Conservation (phyloP, 306 rosid species). For the Cucumis sativus region Cucumber_9930_V3 NC_026658.2:14305501-14306000, state of each 20-base stretch:
- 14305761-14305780: constrained; percentile 12
- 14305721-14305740: constrained; percentile 19
- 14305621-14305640: neutral
- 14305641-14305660: neutral
- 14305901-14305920: constrained; percentile 20
- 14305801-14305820: constrained; percentile 33
- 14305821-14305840: constrained; percentile 40
- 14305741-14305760: constrained; percentile 29
- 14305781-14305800: constrained; percentile 2
- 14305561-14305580: neutral
- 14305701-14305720: neutral
- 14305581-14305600: neutral
- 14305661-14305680: neutral
- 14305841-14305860: constrained; percentile 26
- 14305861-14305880: constrained; percentile 19
- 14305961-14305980: constrained; percentile 27
- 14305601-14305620: constrained; percentile 6
- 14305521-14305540: neutral
- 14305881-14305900: constrained; percentile 26
- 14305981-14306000: constrained; percentile 29
- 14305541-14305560: neutral
- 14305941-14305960: constrained; percentile 35
- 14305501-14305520: neutral
- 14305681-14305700: constrained; percentile 1
- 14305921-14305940: constrained; percentile 19